These are phyloP conservation scores for Carnegiea gigantea DNA, from an alignment of 179 eudicot genomes.

Conservation along the genomic window DNA sequence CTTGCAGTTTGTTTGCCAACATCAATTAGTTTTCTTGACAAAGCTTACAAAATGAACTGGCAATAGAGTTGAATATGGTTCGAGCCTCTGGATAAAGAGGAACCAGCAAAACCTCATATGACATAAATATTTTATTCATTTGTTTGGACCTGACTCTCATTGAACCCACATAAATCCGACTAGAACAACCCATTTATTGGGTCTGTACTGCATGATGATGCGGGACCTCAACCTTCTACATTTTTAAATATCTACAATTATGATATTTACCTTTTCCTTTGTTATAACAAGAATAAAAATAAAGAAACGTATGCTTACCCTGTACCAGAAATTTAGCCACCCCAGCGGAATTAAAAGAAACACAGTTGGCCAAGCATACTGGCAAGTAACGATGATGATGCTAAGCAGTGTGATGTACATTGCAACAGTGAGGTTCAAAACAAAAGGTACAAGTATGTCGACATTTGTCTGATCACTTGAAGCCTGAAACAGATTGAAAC, in stretches of 20 bases:
- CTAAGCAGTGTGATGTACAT: conserved; percentile 74
- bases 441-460: conserved; percentile 78
- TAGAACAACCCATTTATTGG: too few species aligned
- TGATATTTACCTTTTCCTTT: neutral
- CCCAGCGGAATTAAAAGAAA: conserved; percentile 79
- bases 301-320: conserved; percentile 48
- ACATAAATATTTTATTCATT: too few species aligned
- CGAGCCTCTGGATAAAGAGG: too few species aligned
- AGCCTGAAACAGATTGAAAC: conserved; percentile 48
- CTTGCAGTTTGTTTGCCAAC: neutral
- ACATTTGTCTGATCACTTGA: conserved; percentile 90
- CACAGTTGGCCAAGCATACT: conserved; percentile 90
- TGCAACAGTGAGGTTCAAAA: conserved; percentile 59
- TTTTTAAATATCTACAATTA: too few species aligned
- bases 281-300: neutral
- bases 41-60: neutral
- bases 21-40: neutral
- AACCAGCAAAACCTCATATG: too few species aligned
- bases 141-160: too few species aligned
- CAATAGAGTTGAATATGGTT: too few species aligned
- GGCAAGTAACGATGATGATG: conserved; percentile 86
- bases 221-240: too few species aligned
- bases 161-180: too few species aligned
- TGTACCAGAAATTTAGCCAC: conserved; percentile 86
- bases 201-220: too few species aligned